Percentiles rank a stretch among this genome's conserved stretches.
phyloP scores from a whole-genome alignment of 2,329 filamentous ascomycete genomes.

The Colletotrichum spaethianum region DNA sequence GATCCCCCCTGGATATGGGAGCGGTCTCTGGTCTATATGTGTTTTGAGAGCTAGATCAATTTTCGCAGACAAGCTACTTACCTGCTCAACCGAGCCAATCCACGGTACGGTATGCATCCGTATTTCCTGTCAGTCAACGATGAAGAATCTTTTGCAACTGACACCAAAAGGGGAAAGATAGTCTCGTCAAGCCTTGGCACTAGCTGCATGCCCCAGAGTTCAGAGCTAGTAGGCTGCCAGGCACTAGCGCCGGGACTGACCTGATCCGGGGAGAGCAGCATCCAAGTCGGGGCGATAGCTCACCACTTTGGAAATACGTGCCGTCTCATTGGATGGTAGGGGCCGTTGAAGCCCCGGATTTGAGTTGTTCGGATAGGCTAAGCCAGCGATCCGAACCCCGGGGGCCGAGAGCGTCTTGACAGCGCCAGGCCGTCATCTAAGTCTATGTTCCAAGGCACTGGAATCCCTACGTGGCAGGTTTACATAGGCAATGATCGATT shows the following conservation, averaged over 20 bases:
- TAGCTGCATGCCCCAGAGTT: constrained; percentile 3
- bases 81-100: background rate
- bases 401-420: background rate
- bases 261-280: constrained; percentile 25
- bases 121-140: background rate
- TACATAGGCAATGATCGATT: background rate
- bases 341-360: constrained; percentile 12
- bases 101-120: background rate
- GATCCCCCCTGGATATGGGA: background rate
- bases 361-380: constrained; percentile 11
- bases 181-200: constrained; percentile 22
- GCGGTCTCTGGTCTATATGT: background rate
- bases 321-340: constrained; percentile 13
- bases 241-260: constrained; percentile 29
- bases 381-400: constrained; percentile 8
- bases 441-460: constrained; percentile 19
- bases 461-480: background rate
- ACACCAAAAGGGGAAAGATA: constrained; percentile 14
- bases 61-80: too few relatives aligned
- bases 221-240: constrained; percentile 8
- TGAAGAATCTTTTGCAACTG: background rate
- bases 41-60: background rate
- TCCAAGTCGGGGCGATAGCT: constrained; percentile 1
- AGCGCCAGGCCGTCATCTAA: background rate
- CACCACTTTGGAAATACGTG: constrained; percentile 1